Conservation (phyloP, 306 rosid genomes). For the Aeschynomene evenia region DNA sequence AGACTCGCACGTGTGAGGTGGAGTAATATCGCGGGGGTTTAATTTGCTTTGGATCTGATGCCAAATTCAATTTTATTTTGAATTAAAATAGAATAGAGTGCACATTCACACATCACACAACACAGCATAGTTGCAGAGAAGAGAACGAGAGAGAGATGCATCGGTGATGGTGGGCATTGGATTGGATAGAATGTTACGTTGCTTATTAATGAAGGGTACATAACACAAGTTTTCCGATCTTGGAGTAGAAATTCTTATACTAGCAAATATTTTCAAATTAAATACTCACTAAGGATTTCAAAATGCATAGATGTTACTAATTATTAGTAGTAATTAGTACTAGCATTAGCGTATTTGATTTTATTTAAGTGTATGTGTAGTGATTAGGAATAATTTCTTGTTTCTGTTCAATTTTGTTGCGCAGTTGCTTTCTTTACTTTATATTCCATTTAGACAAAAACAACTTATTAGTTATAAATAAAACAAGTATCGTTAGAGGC, state of each 20-base stretch:
- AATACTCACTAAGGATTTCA: too few species aligned
- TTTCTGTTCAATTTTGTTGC: slow-evolving; percentile 26
- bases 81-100: neutral
- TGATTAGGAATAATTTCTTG: too few species aligned
- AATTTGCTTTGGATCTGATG: slow-evolving; percentile 80
- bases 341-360: neutral
- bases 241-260: neutral
- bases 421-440: neutral
- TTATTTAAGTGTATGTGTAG: neutral
- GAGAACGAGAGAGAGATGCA: neutral
- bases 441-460: too few species aligned
- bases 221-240: slow-evolving; percentile 17
- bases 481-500: too few species aligned
- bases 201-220: slow-evolving; percentile 36
- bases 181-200: too few species aligned
- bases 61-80: slow-evolving; percentile 32
- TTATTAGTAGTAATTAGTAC: too few species aligned
- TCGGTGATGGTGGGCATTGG: slow-evolving; percentile 22
- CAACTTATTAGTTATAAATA: too few species aligned
- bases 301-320: too few species aligned
- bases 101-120: slow-evolving; percentile 32
- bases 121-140: slow-evolving; percentile 9
- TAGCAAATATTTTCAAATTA: too few species aligned
- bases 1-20: slow-evolving; percentile 55
- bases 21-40: slow-evolving; percentile 28